phyloP scores from a whole-genome alignment of 2,329 filamentous ascomycete genomes.

The Claviceps pazoutovae region DNA sequence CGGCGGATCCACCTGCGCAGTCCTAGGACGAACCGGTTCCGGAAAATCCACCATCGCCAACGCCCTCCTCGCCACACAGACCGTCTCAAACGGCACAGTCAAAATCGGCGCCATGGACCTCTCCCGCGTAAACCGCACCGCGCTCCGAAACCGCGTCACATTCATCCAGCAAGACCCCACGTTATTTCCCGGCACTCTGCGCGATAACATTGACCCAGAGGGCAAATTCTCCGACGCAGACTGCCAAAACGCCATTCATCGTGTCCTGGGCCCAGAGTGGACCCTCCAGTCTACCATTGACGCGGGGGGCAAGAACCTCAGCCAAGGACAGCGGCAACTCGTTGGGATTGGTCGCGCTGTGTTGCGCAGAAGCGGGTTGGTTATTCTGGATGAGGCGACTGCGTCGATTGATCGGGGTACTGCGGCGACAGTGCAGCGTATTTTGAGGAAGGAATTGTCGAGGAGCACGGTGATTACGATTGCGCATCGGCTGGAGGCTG shows the following conservation, averaged over 20 bases:
- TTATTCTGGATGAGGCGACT: slow-evolving; percentile 52
- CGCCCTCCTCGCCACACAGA: slow-evolving; percentile 41
- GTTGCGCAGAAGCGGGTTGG: slow-evolving; percentile 43
- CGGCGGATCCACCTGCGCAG: slow-evolving; percentile 43
- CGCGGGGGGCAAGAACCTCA: slow-evolving; percentile 46
- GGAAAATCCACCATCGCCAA: slow-evolving; percentile 69
- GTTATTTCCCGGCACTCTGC: slow-evolving; percentile 43
- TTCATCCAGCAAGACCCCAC: slow-evolving; percentile 53
- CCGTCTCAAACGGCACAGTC: slow-evolving; percentile 35
- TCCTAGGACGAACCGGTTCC: slow-evolving; percentile 73
- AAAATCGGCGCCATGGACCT: slow-evolving; percentile 41
- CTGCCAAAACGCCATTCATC: slow-evolving; percentile 37
- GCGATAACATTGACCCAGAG: slow-evolving; percentile 56
- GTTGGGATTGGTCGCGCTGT: slow-evolving; percentile 47
- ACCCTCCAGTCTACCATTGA: slow-evolving; percentile 38
- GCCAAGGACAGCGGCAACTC: slow-evolving; percentile 49
- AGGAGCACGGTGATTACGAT: slow-evolving; percentile 50
- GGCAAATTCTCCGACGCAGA: slow-evolving; percentile 39
- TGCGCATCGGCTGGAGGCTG: slow-evolving; percentile 50
- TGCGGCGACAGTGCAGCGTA: slow-evolving; percentile 41
- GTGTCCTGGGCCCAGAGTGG: slow-evolving; percentile 42
- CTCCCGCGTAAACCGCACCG: slow-evolving; percentile 36
- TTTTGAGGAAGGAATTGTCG: slow-evolving; percentile 39
- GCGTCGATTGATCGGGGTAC: slow-evolving; percentile 48
- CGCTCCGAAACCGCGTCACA: slow-evolving; percentile 42